These are phyloP conservation scores for Nissolia schottii DNA, from an alignment of 306 rosid species.

Conservation along the genomic window DNA sequence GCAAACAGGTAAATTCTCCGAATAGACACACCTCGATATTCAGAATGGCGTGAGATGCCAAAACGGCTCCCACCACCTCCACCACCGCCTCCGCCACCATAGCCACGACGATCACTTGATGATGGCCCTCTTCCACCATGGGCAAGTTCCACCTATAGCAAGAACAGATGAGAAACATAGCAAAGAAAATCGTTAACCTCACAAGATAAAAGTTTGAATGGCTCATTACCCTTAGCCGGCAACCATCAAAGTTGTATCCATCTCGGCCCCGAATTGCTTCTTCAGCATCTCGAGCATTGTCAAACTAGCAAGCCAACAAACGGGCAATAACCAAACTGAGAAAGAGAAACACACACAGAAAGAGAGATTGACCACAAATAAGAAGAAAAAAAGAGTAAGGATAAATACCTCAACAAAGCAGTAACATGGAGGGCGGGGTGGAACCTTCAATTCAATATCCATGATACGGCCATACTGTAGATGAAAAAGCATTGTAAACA, in stretches of 20 bases:
- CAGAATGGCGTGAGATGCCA: conserved; percentile 94
- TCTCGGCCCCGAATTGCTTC: conserved; percentile 96
- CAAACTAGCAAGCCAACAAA: conserved; percentile 57
- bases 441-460: conserved; percentile 92
- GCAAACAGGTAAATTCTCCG: not conserved
- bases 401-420: conserved; percentile 89
- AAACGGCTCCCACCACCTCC: conserved; percentile 63
- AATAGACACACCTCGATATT: conserved; percentile 66
- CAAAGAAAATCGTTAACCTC: not conserved
- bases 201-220: not conserved
- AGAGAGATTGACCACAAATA: not conserved
- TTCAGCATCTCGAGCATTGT: conserved; percentile 92
- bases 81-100: conserved; percentile 48
- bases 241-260: conserved; percentile 97
- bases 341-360: not conserved
- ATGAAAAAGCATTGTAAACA: conserved; percentile 25
- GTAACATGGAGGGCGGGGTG: conserved; percentile 96
- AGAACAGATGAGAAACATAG: conserved; percentile 7
- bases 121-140: conserved; percentile 98
- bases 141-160: conserved; percentile 91
- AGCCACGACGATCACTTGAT: conserved; percentile 88
- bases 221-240: conserved; percentile 79
- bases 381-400: not conserved
- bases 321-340: not conserved
- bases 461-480: conserved; percentile 94